Base-by-base conservation (phyloP, 2,329 filamentous ascomycete species). In the Cadophora sp. region DNA sequence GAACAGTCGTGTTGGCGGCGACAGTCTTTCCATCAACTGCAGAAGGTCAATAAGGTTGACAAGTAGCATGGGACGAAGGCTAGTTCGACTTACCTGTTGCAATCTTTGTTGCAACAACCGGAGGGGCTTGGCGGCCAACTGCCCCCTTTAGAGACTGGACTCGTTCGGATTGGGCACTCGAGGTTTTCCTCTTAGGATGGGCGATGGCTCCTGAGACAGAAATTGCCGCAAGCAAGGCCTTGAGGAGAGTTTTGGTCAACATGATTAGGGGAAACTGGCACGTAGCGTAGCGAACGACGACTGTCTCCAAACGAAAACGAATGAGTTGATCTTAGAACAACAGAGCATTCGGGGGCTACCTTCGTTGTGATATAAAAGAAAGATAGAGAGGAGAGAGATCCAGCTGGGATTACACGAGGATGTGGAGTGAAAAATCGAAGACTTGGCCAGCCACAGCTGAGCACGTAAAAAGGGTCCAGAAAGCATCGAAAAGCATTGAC, bases 1-100 rank as follows among this genome's bases (percentile, higher is more conserved):
- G n/a, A n/a, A 59, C 62, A 58, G 70, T 70, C 7, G 71, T 74
- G 47, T 73, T 73, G 22, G 66, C 48, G 11, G 63, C 56, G 13
- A 72, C 63, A 6, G 61, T 59, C 20, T 62, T 22, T 22, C 70
- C 70, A 39, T 70, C 56, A 39, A 73, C 66, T 63, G 58, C 16
- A 65, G 45, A 58, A 63, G 20, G n/a, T 65, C 66, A 43, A 64
- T 62, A 18, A 36, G 14, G 47, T 11, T 56, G 6, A 9, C n/a
- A 36, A 4, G 20, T 59, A 59, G 9, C 45, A 30, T 30, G 33
- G 33, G 8, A 59, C 20, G 22, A 59, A 24, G 11, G 6, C 6
- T 20, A 24, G 27, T 30, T 30, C 6, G 24, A 41, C 60, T 59
- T 60, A 59, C 65, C 50, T 58, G 39, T 67, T 24, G 48, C 41